Conservation (phyloP, 768 basidiomycete genomes). For the Austroboletus eburneus region DNA sequence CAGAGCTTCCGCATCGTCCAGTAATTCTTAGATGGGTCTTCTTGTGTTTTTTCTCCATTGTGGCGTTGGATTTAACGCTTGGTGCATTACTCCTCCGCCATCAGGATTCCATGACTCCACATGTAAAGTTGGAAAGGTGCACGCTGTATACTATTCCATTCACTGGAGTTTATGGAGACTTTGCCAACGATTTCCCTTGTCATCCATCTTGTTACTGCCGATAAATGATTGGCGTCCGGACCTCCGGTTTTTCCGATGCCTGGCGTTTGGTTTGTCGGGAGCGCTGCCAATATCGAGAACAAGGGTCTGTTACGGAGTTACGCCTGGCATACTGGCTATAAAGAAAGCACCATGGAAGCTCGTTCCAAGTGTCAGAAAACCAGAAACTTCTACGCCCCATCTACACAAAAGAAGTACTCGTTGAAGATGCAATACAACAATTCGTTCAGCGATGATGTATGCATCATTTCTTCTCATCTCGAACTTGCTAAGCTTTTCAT, state of each 20-base stretch:
- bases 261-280: constrained; percentile 15
- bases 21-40: neutral
- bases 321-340: constrained; percentile 1
- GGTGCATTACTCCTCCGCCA: neutral
- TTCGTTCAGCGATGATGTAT: constrained; percentile 14
- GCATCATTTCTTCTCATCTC: neutral
- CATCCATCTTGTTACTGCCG: constrained; percentile 2
- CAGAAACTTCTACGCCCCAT: neutral
- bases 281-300: constrained; percentile 13
- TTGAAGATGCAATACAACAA: constrained; percentile 8
- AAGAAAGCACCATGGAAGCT: neutral
- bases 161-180: constrained; percentile 1
- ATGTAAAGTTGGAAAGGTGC: neutral
- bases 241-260: constrained; percentile 3
- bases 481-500: neutral
- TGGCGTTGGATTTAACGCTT: constrained; percentile 1
- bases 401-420: neutral
- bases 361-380: neutral
- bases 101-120: neutral
- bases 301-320: neutral
- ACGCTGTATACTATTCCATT: neutral
- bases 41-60: constrained; percentile 4
- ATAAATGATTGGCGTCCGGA: neutral
- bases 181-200: neutral
- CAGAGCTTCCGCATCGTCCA: neutral